Evolutionary conservation across 768 basidiomycete species (phyloP), one percentile per base, ranked within the genome.

Genomic region (Dioszegia crocea): DNA sequence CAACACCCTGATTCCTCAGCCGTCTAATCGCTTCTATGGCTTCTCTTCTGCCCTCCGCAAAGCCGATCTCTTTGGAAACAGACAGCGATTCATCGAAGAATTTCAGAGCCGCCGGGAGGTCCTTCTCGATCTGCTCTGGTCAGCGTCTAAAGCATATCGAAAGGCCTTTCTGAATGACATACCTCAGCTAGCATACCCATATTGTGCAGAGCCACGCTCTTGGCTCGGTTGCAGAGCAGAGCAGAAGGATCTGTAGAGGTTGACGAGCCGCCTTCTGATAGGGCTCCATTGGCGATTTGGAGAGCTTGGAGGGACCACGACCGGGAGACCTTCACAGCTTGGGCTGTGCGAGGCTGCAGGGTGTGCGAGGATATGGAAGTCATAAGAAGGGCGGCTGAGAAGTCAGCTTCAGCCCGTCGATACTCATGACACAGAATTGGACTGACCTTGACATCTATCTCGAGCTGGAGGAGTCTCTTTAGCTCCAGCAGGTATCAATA

Each of bases 391-490:
- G 56, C 56, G 33, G 56, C 56, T 57, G 31, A n/a, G 21, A 3
- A 11, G 31, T 56, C 54, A 56, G 54, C 54, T 44, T 23, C 14
- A 6, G 6, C 2, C 4, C 6, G n/a, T 27, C 14, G 3, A 10
- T n/a, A 5, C 8, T 9, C 40, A 33, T 9, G 40, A 23, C 11
- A 1, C 39, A 14, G 24, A n/a, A 43, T 3, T 29, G 3, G 12
- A 62, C 74, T 53, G 50, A 76, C 74, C 75, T 62, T 77, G 74
- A 72, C 76, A 77, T 39, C 65, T 53, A 53, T 77, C 76, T 30
- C 45, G 49, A 0, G 62, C 41, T 1, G 65, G 57, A 2, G 70
- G 68, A 12, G 46, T 17, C 16, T 47, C 51, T 44, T 64, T 58
- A 11, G 53, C 39, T 36, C 57, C 46, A 9, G 70, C 63, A 1